These are phyloP conservation scores for Colletotrichum sojae DNA, from an alignment of 2,329 filamentous ascomycete species.

Conservation along the genomic window DNA sequence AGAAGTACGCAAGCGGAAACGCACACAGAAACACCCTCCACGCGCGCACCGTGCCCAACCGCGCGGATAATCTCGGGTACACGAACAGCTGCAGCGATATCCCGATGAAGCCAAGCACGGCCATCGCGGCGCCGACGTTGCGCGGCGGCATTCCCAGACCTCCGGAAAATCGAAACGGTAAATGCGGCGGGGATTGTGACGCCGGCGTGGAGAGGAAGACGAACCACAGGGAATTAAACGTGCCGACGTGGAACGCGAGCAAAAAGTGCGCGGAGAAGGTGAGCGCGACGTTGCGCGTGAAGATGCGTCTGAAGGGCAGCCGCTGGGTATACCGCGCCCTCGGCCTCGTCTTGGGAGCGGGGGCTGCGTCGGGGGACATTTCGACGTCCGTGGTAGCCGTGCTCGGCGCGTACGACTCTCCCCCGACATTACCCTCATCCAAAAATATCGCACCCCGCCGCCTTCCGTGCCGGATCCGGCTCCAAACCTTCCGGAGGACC, in stretches of 20 bases:
- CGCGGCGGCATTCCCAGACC: constrained; percentile 81
- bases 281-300: constrained; percentile 67
- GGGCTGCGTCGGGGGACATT: constrained; percentile 46
- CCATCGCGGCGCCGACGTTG: constrained; percentile 83
- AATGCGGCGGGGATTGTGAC: constrained; percentile 46
- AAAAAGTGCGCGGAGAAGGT: constrained; percentile 77
- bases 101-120: constrained; percentile 82
- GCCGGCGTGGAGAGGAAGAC: constrained; percentile 80
- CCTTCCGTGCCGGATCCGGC: constrained; percentile 27
- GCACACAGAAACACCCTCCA: constrained; percentile 78
- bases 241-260: constrained; percentile 80
- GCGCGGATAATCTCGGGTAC: constrained; percentile 77
- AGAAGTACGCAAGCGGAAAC: constrained; percentile 78
- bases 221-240: constrained; percentile 83
- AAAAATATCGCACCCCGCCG: neutral
- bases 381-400: constrained; percentile 46
- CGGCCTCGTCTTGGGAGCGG: constrained; percentile 26
- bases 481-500: constrained; percentile 46
- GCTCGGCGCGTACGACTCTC: constrained; percentile 49
- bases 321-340: constrained; percentile 59
- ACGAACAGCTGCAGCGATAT: constrained; percentile 79
- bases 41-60: constrained; percentile 76
- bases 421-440: neutral
- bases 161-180: constrained; percentile 77
- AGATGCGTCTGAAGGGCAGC: constrained; percentile 68